phyloP scores from a whole-genome alignment of 768 basidiomycete genomes.

The Rhodotorula diobovata region DNA sequence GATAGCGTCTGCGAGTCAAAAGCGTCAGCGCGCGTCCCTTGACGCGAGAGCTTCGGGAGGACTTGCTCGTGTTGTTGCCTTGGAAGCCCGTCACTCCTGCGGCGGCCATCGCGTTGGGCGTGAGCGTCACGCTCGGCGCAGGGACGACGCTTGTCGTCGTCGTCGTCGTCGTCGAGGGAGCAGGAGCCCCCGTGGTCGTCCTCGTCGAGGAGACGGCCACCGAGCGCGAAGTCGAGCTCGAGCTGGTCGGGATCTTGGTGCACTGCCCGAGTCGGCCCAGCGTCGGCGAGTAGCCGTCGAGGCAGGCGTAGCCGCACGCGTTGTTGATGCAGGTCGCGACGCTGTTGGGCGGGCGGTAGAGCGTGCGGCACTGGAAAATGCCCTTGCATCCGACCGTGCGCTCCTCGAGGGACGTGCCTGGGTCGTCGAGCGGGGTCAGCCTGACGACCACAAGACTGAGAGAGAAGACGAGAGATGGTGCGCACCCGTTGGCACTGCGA shows the following conservation, averaged over 20 bases:
- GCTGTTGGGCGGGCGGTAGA: constrained; percentile 4
- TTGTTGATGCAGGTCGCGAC: not conserved
- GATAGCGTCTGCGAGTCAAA: constrained; percentile 2
- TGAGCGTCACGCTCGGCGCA: not conserved
- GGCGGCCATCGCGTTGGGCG: not conserved
- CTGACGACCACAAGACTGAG: not conserved
- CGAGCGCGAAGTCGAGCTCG: not conserved
- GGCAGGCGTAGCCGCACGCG: not conserved
- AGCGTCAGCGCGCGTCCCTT: no score
- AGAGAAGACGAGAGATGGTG: not conserved
- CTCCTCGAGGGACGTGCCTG: not conserved
- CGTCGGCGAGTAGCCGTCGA: not conserved
- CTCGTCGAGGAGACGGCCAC: no score
- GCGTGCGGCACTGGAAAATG: constrained; percentile 5
- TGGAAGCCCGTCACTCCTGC: constrained; percentile 24
- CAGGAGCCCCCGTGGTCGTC: not conserved
- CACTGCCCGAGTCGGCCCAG: not conserved
- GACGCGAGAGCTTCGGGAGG: no score
- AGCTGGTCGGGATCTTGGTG: not conserved
- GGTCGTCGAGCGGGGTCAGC: not conserved
- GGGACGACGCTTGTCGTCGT: not conserved
- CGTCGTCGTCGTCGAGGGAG: not conserved
- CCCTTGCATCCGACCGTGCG: constrained; percentile 3
- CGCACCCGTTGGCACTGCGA: not conserved
- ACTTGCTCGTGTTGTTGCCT: constrained; percentile 16